A percentile compares a stretch with the other conserved stretches of the same genome.
phyloP scores from a whole-genome alignment of 2,329 filamentous ascomycete genomes.

The Colletotrichum lentis region DNA sequence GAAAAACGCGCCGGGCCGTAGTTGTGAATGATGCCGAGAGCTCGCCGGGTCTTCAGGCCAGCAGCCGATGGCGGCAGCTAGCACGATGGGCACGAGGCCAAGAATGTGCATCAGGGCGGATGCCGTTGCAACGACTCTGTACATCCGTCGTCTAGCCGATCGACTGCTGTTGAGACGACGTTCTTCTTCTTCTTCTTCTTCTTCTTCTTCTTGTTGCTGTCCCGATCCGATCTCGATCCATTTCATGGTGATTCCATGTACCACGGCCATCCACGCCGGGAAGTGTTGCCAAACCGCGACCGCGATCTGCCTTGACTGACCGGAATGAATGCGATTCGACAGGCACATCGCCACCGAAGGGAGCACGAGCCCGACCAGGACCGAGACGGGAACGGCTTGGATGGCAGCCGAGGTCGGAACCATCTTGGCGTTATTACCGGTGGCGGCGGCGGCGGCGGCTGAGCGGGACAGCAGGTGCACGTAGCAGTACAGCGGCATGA shows the following conservation, averaged over 20 bases:
- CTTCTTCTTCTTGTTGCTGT: not conserved
- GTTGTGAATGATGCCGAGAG: not conserved
- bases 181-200: not conserved
- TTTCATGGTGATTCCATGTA: not conserved
- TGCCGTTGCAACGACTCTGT: not conserved
- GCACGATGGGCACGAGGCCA: not conserved
- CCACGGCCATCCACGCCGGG: constrained; percentile 4
- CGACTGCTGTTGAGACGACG: not conserved
- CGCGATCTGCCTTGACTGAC: not conserved
- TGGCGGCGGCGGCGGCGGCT: too few species aligned
- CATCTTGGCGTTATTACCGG: not conserved
- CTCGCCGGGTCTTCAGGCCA: not conserved
- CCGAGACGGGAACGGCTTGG: not conserved
- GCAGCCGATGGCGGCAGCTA: not conserved
- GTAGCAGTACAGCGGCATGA: constrained; percentile 10
- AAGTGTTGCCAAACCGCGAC: constrained; percentile 8
- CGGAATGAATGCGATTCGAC: not conserved
- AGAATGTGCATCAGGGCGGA: constrained; percentile 4
- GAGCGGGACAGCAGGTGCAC: not conserved
- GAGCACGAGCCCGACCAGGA: not conserved
- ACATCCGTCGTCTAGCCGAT: not conserved
- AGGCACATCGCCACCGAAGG: not conserved
- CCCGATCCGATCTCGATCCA: not conserved
- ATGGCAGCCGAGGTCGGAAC: constrained; percentile 5
- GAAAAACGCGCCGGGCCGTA: not conserved